phyloP scores from a whole-genome alignment of 2,329 filamentous ascomycete genomes.

The Xylogone sp. region DNA sequence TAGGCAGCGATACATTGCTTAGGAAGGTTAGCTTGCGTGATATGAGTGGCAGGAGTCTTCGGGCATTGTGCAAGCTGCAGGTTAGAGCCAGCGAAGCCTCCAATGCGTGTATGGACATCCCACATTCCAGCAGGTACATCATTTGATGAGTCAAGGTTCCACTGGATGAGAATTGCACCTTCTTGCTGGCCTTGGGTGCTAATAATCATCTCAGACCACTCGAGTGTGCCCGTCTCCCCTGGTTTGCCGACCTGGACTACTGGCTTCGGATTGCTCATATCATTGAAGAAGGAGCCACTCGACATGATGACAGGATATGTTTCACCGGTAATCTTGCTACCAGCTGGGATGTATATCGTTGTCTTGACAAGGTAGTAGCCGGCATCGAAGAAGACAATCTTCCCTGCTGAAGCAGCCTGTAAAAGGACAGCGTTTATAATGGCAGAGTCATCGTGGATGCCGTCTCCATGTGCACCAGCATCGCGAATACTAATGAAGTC shows the following conservation, averaged over 20 bases:
- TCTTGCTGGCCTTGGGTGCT: constrained; percentile 44
- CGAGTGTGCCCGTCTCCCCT: constrained; percentile 54
- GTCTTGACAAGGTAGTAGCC: constrained; percentile 50
- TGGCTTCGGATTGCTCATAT: constrained; percentile 38
- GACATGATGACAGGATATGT: constrained; percentile 36
- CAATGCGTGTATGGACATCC: constrained; percentile 34
- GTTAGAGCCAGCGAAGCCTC: constrained; percentile 46
- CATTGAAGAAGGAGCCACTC: constrained; percentile 39
- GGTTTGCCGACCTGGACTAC: constrained; percentile 47
- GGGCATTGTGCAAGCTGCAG: constrained; percentile 41
- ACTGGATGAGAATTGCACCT: constrained; percentile 59
- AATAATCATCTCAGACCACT: constrained; percentile 62
- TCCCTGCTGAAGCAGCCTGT: constrained; percentile 40
- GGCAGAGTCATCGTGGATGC: constrained; percentile 53
- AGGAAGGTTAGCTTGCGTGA: constrained; percentile 31
- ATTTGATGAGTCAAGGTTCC: constrained; percentile 50
- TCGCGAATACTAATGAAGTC: constrained; percentile 41
- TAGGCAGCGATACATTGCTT: constrained; percentile 31
- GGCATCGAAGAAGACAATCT: constrained; percentile 53
- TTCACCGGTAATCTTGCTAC: constrained; percentile 35
- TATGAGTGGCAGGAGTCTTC: constrained; percentile 59
- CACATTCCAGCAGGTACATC: constrained; percentile 56
- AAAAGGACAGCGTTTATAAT: constrained; percentile 55
- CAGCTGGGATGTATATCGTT: constrained; percentile 43
- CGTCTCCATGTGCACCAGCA: constrained; percentile 46